Base-by-base conservation (phyloP, 148 eudicot species). In the Fallopia convolvulus region DNA sequence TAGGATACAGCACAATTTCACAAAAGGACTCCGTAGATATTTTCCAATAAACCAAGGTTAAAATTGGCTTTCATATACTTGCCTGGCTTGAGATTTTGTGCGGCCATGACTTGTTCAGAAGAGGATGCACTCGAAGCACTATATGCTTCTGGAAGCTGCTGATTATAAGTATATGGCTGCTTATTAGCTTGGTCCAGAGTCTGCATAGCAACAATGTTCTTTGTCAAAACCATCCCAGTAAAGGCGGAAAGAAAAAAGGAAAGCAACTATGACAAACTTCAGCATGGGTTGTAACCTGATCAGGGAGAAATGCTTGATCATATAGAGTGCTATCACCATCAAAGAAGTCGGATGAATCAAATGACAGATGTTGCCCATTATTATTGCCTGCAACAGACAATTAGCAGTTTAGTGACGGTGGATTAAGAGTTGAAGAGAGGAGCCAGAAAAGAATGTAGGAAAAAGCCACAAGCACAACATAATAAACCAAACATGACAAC, bases 371-470 rank as follows among this genome's bases (percentile, higher is more conserved):
- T 21, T 84, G 81, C 46, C 63, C 83, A 78, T 77, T 86, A 77
- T 86, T 84, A 74, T 82, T 77, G 65, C 83, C 84, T 20, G 92
- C 81, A 56, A 85, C 85, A 76, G 83, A 76, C 75, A 78, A 85
- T 13, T 82, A 26, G 70, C 70, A 63, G 39, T 26, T 63, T 2
- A 8, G 70, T 30, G 14, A 63, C 5, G 5, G 23, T 61, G 68
- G 60, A 15, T 53, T 53, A 53, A 53, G 60, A 53, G 60, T 53
- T 53, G 20, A 53, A 4, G 58, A 5, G 47, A 52, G 20, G 58
- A 18, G 6, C 66, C 32, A 60, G 13, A 30, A 26, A 26, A 63
- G 70, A 13, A 63, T 63, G 15, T 60, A 3, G 7, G 30, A 23
- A 23, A 58, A 58, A 58, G 65, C 30, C 32, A 58, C 12, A 5